Conservation (phyloP, 192 early-diverging fungal species). For the Lobosporangium transversale region DNA sequence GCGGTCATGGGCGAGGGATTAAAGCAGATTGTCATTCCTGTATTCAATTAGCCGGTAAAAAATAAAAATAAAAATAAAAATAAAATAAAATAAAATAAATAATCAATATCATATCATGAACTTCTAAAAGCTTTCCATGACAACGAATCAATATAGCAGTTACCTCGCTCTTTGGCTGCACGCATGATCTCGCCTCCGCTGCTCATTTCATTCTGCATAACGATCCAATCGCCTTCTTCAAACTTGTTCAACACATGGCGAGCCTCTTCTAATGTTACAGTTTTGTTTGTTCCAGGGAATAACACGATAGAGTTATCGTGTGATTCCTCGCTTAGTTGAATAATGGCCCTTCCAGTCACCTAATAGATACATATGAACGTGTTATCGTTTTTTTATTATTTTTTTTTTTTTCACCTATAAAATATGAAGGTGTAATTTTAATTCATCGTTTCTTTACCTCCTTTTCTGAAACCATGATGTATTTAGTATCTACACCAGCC, state of each 20-base stretch:
- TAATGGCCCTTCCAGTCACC: constrained; percentile 85
- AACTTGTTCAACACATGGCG: constrained; percentile 62
- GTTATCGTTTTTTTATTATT: neutral
- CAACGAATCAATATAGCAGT: too few species aligned
- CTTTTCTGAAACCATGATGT: constrained; percentile 63
- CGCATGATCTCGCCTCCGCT: constrained; percentile 71
- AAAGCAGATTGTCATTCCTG: constrained; percentile 77
- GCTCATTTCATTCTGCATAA: constrained; percentile 91
- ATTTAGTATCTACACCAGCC: constrained; percentile 72
- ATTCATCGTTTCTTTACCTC: too few species aligned
- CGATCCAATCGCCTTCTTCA: constrained; percentile 74
- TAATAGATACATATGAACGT: constrained; percentile 19
- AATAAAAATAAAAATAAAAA: too few species aligned
- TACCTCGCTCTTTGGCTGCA: constrained; percentile 63
- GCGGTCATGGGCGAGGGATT: constrained; percentile 86
- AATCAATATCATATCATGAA: too few species aligned
- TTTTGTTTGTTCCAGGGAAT: constrained; percentile 80
- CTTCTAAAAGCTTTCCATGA: too few species aligned
- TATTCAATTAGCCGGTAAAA: too few species aligned
- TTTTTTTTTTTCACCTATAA: constrained; percentile 12
- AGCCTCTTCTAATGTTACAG: constrained; percentile 60
- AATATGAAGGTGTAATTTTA: too few species aligned
- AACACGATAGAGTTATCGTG: constrained; percentile 93
- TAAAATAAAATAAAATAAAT: neutral
- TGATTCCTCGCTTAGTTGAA: constrained; percentile 74